Percentiles rank a stretch among this genome's conserved stretches.
Conservation (phyloP, 768 basidiomycete genomes). For the Tephrocybe sp. region DNA sequence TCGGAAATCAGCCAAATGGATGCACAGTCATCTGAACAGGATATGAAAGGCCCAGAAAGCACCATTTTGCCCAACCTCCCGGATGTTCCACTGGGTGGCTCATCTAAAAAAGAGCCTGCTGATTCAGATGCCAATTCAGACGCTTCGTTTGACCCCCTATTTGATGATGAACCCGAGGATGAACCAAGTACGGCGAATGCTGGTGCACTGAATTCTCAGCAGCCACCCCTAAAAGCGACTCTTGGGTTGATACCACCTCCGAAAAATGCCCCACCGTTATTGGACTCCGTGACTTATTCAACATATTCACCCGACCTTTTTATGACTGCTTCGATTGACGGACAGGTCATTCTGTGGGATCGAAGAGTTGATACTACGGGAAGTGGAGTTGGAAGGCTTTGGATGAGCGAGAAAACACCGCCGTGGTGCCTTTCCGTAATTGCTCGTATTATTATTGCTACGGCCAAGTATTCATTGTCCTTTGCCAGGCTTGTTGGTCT, state of each 20-base stretch:
- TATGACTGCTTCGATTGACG: constrained; percentile 89
- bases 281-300: constrained; percentile 60
- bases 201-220: constrained; percentile 15
- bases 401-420: constrained; percentile 90
- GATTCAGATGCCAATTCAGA: constrained; percentile 73
- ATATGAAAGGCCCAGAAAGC: constrained; percentile 7
- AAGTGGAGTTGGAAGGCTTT: constrained; percentile 77
- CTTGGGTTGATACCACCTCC: constrained; percentile 50
- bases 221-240: constrained; percentile 19
- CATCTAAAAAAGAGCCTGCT: constrained; percentile 11
- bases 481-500: constrained; percentile 87
- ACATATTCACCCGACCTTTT: constrained; percentile 80
- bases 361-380: constrained; percentile 65
- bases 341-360: constrained; percentile 92
- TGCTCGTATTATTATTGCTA: neutral
- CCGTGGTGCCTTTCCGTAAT: constrained; percentile 95
- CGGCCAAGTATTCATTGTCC: neutral
- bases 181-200: constrained; percentile 12
- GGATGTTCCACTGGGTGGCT: neutral
- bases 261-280: constrained; percentile 74
- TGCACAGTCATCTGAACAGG: constrained; percentile 7
- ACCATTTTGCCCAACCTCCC: neutral
- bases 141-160: constrained; percentile 83
- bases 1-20: constrained; percentile 21
- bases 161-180: constrained; percentile 66